These are phyloP conservation scores for Zygoascus flipseniorum DNA, from an alignment of 805 yeast species.

Conservation along the genomic window DNA sequence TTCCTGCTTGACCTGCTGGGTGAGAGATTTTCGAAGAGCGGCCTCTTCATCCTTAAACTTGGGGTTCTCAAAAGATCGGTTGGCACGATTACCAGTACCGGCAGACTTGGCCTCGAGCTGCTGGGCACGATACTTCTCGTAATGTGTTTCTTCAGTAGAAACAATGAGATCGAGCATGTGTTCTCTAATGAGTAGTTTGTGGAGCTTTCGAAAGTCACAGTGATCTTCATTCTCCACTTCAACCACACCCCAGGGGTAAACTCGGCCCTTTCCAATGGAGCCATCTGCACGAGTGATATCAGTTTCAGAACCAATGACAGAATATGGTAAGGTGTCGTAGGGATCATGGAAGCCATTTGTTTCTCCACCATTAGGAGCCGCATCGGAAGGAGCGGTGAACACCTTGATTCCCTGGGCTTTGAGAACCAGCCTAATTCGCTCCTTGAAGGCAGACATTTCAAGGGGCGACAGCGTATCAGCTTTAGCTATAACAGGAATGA, in stretches of 20 bases:
- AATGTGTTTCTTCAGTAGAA: constrained; percentile 65
- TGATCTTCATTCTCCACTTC: constrained; percentile 72
- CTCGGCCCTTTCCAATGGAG: constrained; percentile 57
- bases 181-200: constrained; percentile 55
- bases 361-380: constrained; percentile 39
- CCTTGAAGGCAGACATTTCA: constrained; percentile 50
- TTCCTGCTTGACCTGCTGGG: constrained; percentile 94
- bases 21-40: constrained; percentile 84
- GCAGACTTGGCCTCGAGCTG: constrained; percentile 44
- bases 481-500: constrained; percentile 75
- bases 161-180: constrained; percentile 69
- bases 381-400: constrained; percentile 39
- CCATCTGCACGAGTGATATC: constrained; percentile 37
- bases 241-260: constrained; percentile 78
- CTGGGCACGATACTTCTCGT: constrained; percentile 56
- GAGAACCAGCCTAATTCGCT: constrained; percentile 42
- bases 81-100: constrained; percentile 26
- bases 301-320: constrained; percentile 60
- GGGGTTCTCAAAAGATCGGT: constrained; percentile 55
- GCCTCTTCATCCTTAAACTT: constrained; percentile 95
- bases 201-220: constrained; percentile 65
- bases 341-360: neutral
- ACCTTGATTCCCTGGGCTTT: constrained; percentile 47
- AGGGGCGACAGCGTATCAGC: constrained; percentile 61
- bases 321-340: constrained; percentile 28